Base-by-base conservation (phyloP, 495 filamentous ascomycete species). In the Parathielavia appendiculata region DNA sequence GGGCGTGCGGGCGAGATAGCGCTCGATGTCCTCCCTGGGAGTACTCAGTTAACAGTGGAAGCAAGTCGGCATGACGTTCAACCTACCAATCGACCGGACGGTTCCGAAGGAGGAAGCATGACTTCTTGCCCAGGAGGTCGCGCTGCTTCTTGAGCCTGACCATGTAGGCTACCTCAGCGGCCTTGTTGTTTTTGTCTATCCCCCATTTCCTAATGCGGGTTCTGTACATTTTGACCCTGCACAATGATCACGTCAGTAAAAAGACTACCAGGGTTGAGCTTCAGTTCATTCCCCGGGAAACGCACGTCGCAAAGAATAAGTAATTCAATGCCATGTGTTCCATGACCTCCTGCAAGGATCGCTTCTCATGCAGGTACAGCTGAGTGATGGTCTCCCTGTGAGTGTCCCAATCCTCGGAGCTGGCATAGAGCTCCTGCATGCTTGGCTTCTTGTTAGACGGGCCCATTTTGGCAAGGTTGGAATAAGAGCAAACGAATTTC, bases 161-260 rank as follows among this genome's bases (percentile, higher is more conserved):
- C 59, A 74, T 73, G 61, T 70, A 62, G 36, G 66, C 62, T 38
- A 70, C 70, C 49, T 76, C 74, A 39, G 59, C 54, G 9, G 65
- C 69, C 58, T 73, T 76, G 50, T 72, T 71, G 56, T 75, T 74
- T 64, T 77, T 77, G 57, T 73, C 73, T 48, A 74, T 67, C 7
- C 68, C 64, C 75, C 75, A 77, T 61, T 74, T 71, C 54, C 71
- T 66, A 51, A 76, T 75, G 7, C 74, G 66, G 5, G 69, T 71
- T 35, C 75, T 73, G 63, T 75, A 77, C 75, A 76, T 77, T 32
- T 73, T 71, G 47, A 66, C 51, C 13, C 74, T 77, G 51, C 34
- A 44, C 34, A 22, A 46, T 13, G 32, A 6, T 16, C 3, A 20
- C 3, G 51, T 43, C 45, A 60, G 54, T 39, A 43, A 39, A 26